These are phyloP conservation scores for Macroventuria anomochaeta DNA, from an alignment of 2,329 filamentous ascomycete species.

Conservation along the genomic window DNA sequence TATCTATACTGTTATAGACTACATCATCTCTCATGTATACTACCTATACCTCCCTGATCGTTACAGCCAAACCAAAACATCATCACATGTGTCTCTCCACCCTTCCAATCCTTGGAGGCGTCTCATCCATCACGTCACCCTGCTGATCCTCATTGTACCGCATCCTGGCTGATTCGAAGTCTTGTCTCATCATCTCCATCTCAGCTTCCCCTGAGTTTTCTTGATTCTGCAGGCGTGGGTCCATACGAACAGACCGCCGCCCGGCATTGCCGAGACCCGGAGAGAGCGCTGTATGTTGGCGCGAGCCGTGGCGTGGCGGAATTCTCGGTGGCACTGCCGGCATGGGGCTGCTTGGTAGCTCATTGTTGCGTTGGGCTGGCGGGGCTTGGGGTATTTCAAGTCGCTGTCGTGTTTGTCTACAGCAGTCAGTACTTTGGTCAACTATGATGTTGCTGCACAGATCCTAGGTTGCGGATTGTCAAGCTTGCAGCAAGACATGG, in stretches of 20 bases:
- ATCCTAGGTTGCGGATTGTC: too few relatives aligned
- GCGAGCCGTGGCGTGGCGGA: conserved; percentile 14
- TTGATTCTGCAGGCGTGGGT: conserved; percentile 37
- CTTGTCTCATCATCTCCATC: conserved; percentile 36
- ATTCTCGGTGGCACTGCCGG: conserved; percentile 13
- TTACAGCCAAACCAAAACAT: not conserved
- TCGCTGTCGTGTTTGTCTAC: conserved; percentile 5
- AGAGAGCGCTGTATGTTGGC: conserved; percentile 6
- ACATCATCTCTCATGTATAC: not conserved
- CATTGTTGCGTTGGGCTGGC: conserved; percentile 6
- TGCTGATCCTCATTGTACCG: conserved; percentile 33
- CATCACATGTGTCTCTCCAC: conserved; percentile 35
- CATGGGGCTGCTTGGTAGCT: conserved; percentile 16
- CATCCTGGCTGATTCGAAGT: conserved; percentile 26
- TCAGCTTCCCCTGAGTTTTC: conserved; percentile 44
- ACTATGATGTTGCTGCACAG: not conserved
- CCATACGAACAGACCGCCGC: conserved; percentile 16
- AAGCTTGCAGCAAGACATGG: too few relatives aligned
- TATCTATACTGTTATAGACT: not conserved
- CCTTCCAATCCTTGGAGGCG: conserved; percentile 44
- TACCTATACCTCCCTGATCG: not conserved
- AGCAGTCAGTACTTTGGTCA: not conserved
- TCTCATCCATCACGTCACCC: conserved; percentile 44
- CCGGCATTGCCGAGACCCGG: conserved; percentile 3
- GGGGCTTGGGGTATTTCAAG: not conserved